Base-by-base conservation (phyloP, 2,329 filamentous ascomycete genomes). In the Ophiostoma tasmaniense region DNA sequence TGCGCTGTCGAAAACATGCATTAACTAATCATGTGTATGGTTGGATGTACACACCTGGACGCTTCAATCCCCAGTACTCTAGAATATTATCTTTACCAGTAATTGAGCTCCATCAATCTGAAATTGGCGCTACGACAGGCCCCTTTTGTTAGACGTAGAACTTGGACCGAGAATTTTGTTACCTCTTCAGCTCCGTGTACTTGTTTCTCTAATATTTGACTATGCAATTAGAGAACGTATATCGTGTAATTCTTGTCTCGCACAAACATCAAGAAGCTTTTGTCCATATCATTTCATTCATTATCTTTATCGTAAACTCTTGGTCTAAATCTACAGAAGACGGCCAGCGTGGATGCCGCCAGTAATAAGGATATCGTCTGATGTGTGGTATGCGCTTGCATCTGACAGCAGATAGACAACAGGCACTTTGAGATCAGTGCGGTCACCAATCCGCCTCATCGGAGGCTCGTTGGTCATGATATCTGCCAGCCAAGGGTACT, bases 371-470 rank as follows among this genome's bases (percentile, higher is more conserved):
- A 70, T 42, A 20, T 70, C 66, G 30, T 65, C 66, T 5, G 42
- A n/a, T 25, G 61, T 66, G 22, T 67, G 33, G 69, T 68, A 70
- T 13, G 66, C 61, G 30, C 68, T 70, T 33, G 66, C 68, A 33
- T 70, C 68, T 0, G 68, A 66, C 30, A 70, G 61, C 55, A 70
- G 61, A 50, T 66, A 70, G 39, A 70, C 68, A 1, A 66, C 66
- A 2, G 68, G 66, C 4, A 65, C 68, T 50, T 70, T 70, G 35
- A 70, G 61, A 28, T 67, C 68, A 14, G 55, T 65, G 10, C 68
- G 66, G 68, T 69, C 68, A 14, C 68, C 68, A 25, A 69, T 69
- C 1, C 68, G 59, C 28, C 59, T 42, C 68, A 69, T 69, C 6
- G 68, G 67, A 7, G 67, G 67, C 64, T 69, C 67, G 35, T 61